Percentiles rank a stretch among this genome's conserved stretches.
Conservation (phyloP, 139 green algal genomes). For the Pleodorina starrii region DNA sequence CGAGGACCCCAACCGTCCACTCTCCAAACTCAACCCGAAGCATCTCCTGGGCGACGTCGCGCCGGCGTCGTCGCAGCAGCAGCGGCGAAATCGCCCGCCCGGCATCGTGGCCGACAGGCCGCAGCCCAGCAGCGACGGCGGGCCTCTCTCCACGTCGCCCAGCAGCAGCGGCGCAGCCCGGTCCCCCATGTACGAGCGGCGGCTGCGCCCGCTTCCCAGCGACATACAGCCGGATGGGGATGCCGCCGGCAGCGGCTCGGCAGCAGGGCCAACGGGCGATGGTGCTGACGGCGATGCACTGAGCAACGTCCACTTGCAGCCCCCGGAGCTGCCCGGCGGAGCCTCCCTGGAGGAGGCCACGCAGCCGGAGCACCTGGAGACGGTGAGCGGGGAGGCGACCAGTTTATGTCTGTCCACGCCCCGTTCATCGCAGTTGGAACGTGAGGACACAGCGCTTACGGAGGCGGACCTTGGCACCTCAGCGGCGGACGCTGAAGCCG, state of each 20-base stretch:
- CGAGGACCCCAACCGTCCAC: slow-evolving; percentile 40
- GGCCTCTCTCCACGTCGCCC: background rate
- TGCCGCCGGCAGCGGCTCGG: background rate
- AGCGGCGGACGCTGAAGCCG: background rate
- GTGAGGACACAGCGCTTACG: background rate
- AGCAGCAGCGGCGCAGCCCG: background rate
- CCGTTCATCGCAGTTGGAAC: background rate
- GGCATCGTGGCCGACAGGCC: background rate
- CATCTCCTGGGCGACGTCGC: slow-evolving; percentile 2
- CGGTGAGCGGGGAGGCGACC: background rate
- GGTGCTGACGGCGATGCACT: background rate
- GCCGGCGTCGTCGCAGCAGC: background rate
- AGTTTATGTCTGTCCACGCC: background rate
- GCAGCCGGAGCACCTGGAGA: background rate
- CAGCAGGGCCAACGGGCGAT: background rate
- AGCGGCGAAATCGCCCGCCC: background rate
- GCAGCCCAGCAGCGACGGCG: background rate
- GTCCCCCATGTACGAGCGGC: slow-evolving; percentile 34
- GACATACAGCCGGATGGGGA: background rate
- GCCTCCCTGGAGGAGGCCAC: background rate
- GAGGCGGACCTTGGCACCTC: background rate
- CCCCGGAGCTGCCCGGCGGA: background rate
- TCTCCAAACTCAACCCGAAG: slow-evolving; percentile 18
- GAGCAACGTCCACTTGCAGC: background rate
- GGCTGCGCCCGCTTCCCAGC: background rate